Base-by-base conservation (phyloP, 345 rosid genomes). In the Ceriops tagal region DNA sequence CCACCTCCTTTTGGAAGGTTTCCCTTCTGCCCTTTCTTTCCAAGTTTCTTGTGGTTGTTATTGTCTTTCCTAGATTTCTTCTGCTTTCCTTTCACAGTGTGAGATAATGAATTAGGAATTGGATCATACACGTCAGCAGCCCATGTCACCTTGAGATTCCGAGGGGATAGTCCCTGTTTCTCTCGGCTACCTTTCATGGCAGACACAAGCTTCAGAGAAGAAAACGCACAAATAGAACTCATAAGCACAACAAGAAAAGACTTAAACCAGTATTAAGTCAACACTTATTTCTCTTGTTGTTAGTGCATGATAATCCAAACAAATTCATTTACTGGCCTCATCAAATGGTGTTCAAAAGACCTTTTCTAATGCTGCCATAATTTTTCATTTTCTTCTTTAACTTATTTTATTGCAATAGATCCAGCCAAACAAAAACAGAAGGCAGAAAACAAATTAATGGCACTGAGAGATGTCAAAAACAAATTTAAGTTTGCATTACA, bases 101-200 rank as follows among this genome's bases (percentile, higher is more conserved):
- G 98, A 16, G 90, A 85, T 21, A 82, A 73, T 19, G 88, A 82
- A 6, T 93, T 81, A 11, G 98, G 98, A 51, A 75, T 79, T 16
- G 99, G 99, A 75, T 95, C 99, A 66, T 90, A 88, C 58, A 95
- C 97, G 32, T 95, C 96, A 32, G 85, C 82, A 3, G 98, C 93
- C 99, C 98, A 95, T 69, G 83, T 76, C 62, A 95, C 92, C 24
- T 49, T 76, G 47, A 84, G 73, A 67, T 81, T 82, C 78, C 49
- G 73, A 3, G 84, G 80, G 31, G 86, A 28, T 49, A 68, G 75
- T 11, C 88, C 93, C 64, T 59, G 73, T 73, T 86, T 89, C 75
- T 87, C 92, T 5, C 96, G 89, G 73, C 92, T 82, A 13, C 98
- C 99, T 82, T 92, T 95, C 69, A 92, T 71, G 53, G 98, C 97